Percentiles rank a stretch among this genome's conserved stretches.
Evolutionary conservation across 2,329 filamentous ascomycete species (phyloP).

Genomic region (Diaporthe vexans): DNA sequence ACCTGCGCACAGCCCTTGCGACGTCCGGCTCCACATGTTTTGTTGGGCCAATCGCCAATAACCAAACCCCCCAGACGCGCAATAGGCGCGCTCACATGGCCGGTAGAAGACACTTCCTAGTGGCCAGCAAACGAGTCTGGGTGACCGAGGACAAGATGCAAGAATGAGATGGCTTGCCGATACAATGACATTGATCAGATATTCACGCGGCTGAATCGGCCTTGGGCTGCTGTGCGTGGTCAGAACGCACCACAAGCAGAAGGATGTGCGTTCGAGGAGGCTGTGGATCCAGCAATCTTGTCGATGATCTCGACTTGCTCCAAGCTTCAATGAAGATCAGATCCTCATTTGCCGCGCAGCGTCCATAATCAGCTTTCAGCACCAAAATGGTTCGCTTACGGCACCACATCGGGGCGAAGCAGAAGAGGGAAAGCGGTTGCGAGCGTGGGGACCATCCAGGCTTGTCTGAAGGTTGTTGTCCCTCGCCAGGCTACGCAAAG

Average conservation of each 20-base stretch:
- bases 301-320: conserved; percentile 3
- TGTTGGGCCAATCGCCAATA: neutral
- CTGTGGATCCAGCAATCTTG: conserved; percentile 23
- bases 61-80: neutral
- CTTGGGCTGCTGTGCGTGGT: neutral
- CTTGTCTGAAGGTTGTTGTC: conserved; percentile 1
- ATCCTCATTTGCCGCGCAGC: conserved; percentile 15
- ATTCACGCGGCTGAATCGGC: neutral
- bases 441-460: neutral
- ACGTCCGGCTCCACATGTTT: neutral
- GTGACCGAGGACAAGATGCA: neutral
- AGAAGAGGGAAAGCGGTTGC: conserved; percentile 15
- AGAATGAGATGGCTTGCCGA: neutral
- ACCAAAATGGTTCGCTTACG: neutral
- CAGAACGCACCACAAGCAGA: neutral
- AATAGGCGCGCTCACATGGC: conserved; percentile 6
- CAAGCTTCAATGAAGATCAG: conserved; percentile 27
- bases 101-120: neutral
- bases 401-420: conserved; percentile 6
- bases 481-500: conserved; percentile 1
- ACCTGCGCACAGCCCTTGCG: conserved; percentile 25
- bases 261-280: neutral
- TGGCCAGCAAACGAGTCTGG: neutral
- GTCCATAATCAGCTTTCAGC: conserved; percentile 13
- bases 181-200: neutral